Evolutionary conservation across 257 asterid species (phyloP).

Genomic region (Capsicum pubescens): DNA sequence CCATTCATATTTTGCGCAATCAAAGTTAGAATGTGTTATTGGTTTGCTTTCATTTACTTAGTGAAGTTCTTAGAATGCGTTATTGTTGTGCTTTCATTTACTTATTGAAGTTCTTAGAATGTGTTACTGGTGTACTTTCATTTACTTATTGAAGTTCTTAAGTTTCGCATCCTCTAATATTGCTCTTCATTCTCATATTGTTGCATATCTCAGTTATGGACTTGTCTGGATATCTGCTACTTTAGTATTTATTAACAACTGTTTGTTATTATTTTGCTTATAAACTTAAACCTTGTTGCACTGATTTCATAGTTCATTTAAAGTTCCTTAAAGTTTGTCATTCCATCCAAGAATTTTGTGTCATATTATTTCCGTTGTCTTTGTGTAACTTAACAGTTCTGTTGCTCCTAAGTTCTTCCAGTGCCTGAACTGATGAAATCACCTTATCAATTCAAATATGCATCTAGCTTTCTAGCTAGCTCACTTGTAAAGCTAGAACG

Average conservation of each 20-base stretch:
- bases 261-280: not conserved
- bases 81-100: too few species aligned
- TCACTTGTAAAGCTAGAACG: not conserved
- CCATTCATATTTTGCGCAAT: too few species aligned
- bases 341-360: not conserved
- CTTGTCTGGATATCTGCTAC: too few species aligned
- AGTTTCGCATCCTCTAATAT: too few species aligned
- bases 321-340: slow-evolving; percentile 7
- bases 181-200: too few species aligned
- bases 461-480: slow-evolving; percentile 5
- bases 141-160: too few species aligned
- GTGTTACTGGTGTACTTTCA: too few species aligned
- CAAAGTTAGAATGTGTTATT: too few species aligned
- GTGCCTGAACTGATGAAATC: not conserved
- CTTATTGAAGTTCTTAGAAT: too few species aligned
- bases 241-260: not conserved
- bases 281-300: not conserved
- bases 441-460: not conserved
- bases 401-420: slow-evolving; percentile 6
- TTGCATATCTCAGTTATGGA: too few species aligned
- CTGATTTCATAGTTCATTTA: not conserved
- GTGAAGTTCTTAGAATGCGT: too few species aligned
- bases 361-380: not conserved
- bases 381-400: not conserved
- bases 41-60: too few species aligned